Evolutionary conservation across 2,329 filamentous ascomycete species (phyloP), one percentile per base, ranked within the genome.

Genomic region (Phialophora tarda): DNA sequence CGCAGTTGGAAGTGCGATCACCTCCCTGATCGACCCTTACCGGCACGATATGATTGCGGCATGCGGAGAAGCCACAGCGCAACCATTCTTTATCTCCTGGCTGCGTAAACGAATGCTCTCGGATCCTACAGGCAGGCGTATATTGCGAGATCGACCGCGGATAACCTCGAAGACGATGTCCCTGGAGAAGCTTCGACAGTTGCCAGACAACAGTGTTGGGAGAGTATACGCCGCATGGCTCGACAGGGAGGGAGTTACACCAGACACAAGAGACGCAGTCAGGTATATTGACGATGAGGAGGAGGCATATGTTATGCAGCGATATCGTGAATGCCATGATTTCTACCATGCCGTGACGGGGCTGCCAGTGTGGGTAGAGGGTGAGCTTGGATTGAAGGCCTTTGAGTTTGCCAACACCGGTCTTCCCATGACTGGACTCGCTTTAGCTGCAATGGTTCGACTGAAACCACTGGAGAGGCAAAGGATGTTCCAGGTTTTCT

Each of bases 241-340:
- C n/a, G 93, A 97, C 78, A 87, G 91, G 54, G 95, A 99, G 79
- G 91, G 92, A 68, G 94, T 99, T 14, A 91, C 91, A 8, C 95
- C 95, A 0, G 95, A 99, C 78, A 97, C 94, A 6, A 88, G 95
- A 54, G 83, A 89, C 48, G 77, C 79, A 1, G 95, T 99, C 48
- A 88, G 91, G 60, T 98, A 96, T 81, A 93, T 99, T 69, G 93
- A 98, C 78, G 89, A 98, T 76, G 89, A 91, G 73, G 95, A 99
- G 80, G 96, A 93, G 77, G 95, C 95, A 41, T 99, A 98, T 81
- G 95, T 98, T 21, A 96, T 99, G 91, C 95, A 98, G 82, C 88
- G 95, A 62, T 99, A 99, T 79, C 89, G 95, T 69, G 95, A 99
- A 80, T 96, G 91, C 72, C 95, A 99, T 78, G 95, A 99, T 78